Base-by-base conservation (phyloP, 208 protist genomes). In the Leishmania lainsoni region DNA sequence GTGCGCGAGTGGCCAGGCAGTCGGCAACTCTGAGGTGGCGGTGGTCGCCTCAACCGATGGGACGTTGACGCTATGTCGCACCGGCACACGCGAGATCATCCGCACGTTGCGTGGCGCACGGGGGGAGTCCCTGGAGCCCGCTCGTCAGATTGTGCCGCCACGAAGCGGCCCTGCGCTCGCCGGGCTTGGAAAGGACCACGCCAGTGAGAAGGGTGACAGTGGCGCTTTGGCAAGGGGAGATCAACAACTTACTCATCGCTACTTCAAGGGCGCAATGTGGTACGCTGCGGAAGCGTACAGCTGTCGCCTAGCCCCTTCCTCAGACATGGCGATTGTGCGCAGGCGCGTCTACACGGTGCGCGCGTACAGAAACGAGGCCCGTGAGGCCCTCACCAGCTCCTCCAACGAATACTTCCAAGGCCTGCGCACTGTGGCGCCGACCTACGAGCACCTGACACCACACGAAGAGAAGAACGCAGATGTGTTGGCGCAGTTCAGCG, bases 1-100 rank as follows among this genome's bases (percentile, higher is more conserved):
- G 58, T 81, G 85, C 42, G 77, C 94, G 35, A 89, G 91, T 1
- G 58, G 90, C 6, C 68, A 77, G 17, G 85, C 86, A 0, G 61
- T 95, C n/a, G 93, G 92, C n/a, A 92, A 90, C 81, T 89, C 93
- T 5, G 93, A 98, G 82, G 86, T 97, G 20, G 81, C 93, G n/a
- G 90, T 87, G 22, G 83, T 93, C 20, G 68, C 86, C 20, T 84
- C 91, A 29, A 95, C 95, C 66, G 95, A 98, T 76, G 92, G 95
- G 45, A 96, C 95, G 29, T 52, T 96, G 52, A 98, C 93, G n/a
- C 85, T 98, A 22, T 79, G 93, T 59, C 88, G 93, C 69, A 85
- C 88, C 22, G 79, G 79, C 42, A 93, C 89, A 1, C 93, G 90
- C 22, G 95, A 96, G 77, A 81, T 94, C 58, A 82, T 98, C 72